Conservation (phyloP, 1,284 basidiomycete genomes). For the Cryptococcus sp. region DNA sequence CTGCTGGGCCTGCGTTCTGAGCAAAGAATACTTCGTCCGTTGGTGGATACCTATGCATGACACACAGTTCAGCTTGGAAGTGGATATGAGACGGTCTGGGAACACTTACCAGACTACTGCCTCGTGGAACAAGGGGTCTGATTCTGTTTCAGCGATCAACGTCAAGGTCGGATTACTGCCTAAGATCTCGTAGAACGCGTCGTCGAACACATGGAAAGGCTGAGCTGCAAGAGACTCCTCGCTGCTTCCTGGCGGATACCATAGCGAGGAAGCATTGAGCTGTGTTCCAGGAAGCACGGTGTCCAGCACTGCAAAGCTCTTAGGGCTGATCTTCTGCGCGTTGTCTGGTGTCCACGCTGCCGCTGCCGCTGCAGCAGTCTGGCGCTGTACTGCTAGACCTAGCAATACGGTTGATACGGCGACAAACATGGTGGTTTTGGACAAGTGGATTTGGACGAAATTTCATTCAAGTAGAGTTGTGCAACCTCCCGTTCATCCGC, state of each 20-base stretch:
- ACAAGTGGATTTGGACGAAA: no score
- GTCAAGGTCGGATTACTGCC: constrained; percentile 63
- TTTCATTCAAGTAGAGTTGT: no score
- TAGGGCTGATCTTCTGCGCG: constrained; percentile 40
- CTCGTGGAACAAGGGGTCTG: constrained; percentile 70
- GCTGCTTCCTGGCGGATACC: constrained; percentile 40
- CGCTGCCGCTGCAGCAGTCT: no score
- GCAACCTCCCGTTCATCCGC: no score
- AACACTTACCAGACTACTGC: constrained; percentile 61
- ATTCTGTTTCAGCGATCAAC: constrained; percentile 60
- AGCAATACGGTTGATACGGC: no score
- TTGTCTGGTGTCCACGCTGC: constrained; percentile 17
- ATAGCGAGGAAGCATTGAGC: constrained; percentile 36
- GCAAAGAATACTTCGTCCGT: constrained; percentile 63
- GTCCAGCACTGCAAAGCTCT: constrained; percentile 32
- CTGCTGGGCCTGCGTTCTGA: constrained; percentile 57
- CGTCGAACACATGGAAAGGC: constrained; percentile 68
- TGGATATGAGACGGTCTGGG: no score
- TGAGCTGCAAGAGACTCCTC: constrained; percentile 27
- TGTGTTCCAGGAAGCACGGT: constrained; percentile 26
- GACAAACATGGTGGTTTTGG: no score
- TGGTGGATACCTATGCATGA: constrained; percentile 49
- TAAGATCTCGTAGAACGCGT: constrained; percentile 62
- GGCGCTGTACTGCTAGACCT: no score
- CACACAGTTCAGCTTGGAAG: background rate